Conservation (phyloP, 192 early-diverging fungal genomes). For the Cetraspora pellucida region DNA sequence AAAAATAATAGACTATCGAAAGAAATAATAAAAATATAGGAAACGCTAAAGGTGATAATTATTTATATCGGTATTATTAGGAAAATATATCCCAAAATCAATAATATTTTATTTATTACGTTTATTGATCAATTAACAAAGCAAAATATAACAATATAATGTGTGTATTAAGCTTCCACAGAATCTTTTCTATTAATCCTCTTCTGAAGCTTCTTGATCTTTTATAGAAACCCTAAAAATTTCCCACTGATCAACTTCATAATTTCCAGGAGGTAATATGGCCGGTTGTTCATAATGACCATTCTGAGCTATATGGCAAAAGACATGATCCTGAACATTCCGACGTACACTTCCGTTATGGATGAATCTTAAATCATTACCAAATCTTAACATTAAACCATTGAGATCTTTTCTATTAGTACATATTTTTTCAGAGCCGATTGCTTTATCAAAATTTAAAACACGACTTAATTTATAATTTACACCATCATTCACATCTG, state of each 20-base stretch:
- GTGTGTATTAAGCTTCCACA: no score
- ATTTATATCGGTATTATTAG: no score
- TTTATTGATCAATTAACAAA: no score
- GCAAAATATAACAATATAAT: no score
- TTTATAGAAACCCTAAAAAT: neutral
- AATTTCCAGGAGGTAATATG: neutral
- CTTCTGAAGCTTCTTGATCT: neutral
- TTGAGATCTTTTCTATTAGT: neutral
- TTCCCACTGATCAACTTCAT: constrained; percentile 19
- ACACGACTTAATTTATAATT: neutral
- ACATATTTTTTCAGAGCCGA: neutral
- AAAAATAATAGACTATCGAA: no score
- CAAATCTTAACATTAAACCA: constrained; percentile 11
- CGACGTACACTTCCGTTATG: neutral
- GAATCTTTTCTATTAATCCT: no score
- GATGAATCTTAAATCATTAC: neutral
- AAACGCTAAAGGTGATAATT: no score
- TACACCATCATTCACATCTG: neutral
- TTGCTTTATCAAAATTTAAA: constrained; percentile 1
- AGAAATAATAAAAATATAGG: no score
- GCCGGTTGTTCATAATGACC: constrained; percentile 16
- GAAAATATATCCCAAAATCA: no score
- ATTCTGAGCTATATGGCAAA: neutral
- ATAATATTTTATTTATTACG: no score
- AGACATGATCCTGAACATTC: neutral